Percentiles rank a stretch among this genome's conserved stretches.
phyloP scores from a whole-genome alignment of 1,139 yeast species.

The Sugiyamaella paludigena region DNA sequence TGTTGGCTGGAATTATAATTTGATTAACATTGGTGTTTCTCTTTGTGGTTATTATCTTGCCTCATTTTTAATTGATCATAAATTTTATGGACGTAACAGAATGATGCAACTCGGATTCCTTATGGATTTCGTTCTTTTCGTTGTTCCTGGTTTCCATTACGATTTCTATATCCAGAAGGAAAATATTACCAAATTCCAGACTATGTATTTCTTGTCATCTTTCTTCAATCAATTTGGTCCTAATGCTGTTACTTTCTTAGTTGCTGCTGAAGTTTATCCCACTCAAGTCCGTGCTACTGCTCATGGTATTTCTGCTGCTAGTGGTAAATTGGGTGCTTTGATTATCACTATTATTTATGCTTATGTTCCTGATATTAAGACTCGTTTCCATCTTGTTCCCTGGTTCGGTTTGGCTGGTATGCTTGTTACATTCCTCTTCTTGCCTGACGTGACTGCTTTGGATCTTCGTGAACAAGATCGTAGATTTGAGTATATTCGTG shows the following conservation, averaged over 20 bases:
- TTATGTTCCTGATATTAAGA: constrained; percentile 35
- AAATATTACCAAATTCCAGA: constrained; percentile 54
- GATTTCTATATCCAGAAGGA: constrained; percentile 46
- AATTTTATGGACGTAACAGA: constrained; percentile 56
- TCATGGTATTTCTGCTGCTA: constrained; percentile 95
- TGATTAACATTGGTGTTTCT: constrained; percentile 67
- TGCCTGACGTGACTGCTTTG: constrained; percentile 41
- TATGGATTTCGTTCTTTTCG: constrained; percentile 56
- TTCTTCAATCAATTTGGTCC: constrained; percentile 79
- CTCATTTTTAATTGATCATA: constrained; percentile 54
- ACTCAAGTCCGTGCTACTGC: constrained; percentile 97
- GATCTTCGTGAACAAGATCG: constrained; percentile 41
- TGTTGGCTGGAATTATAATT: constrained; percentile 70
- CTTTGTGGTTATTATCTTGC: constrained; percentile 67
- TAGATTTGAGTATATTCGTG: constrained; percentile 37
- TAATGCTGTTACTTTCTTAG: constrained; percentile 89
- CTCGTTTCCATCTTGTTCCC: constrained; percentile 40
- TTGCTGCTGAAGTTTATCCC: constrained; percentile 97
- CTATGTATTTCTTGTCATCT: constrained; percentile 59
- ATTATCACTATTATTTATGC: constrained; percentile 72
- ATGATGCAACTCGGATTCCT: constrained; percentile 60
- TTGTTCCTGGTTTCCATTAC: constrained; percentile 63
- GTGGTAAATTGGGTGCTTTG: constrained; percentile 96
- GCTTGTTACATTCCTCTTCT: constrained; percentile 35
- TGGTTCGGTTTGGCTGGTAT: constrained; percentile 43